Conservation (phyloP, 306 rosid species). For the Vachellia collinsii region DNA sequence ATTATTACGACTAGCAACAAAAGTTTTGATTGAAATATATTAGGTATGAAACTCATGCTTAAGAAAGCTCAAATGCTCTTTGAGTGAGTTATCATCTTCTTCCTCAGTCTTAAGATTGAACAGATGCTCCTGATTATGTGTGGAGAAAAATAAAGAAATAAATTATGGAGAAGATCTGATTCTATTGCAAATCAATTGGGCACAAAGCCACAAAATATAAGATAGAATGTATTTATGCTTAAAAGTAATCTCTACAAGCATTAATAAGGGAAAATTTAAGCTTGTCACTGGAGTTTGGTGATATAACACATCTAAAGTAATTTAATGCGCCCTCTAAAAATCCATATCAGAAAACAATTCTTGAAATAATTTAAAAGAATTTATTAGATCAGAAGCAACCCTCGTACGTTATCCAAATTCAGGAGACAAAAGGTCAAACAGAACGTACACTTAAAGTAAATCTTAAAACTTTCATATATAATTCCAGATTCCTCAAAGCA, state of each 20-base stretch:
- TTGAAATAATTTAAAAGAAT: not conserved
- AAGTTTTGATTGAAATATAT: not conserved
- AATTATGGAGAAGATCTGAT: not conserved
- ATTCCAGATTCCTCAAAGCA: not conserved
- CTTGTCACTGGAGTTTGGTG: not conserved
- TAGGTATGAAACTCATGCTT: not conserved
- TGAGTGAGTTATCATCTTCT: not conserved
- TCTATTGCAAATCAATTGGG: not conserved
- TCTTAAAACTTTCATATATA: not conserved
- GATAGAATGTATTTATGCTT: slow-evolving; percentile 10
- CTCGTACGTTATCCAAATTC: not conserved
- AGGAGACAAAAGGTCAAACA: not conserved
- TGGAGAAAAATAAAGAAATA: not conserved
- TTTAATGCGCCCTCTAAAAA: slow-evolving; percentile 15
- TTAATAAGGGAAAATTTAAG: not conserved
- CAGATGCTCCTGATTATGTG: not conserved
- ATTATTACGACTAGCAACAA: not conserved
- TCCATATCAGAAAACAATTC: slow-evolving; percentile 3
- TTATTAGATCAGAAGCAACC: not conserved
- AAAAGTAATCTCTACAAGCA: not conserved
- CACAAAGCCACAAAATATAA: not conserved
- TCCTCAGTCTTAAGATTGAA: not conserved
- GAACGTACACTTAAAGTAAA: not conserved
- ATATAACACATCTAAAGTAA: slow-evolving; percentile 14
- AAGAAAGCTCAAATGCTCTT: not conserved